Base-by-base conservation (phyloP, 2,329 filamentous ascomycete species). In the Stachybotrys chlorohalonatus region DNA sequence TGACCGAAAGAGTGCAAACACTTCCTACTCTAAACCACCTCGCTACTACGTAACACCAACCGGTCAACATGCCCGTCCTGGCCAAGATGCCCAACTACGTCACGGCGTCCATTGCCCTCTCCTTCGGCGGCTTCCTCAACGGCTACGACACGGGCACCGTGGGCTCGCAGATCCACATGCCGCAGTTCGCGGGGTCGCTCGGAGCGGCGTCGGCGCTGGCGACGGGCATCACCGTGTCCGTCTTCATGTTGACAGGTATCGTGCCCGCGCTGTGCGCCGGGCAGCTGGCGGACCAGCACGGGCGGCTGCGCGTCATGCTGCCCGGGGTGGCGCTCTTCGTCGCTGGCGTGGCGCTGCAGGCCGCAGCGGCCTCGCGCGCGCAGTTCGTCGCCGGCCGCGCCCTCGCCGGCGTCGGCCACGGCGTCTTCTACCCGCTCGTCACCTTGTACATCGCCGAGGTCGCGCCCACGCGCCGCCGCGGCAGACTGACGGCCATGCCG, bases 381-480 rank as follows among this genome's bases (percentile, higher is more conserved):
- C 77, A 81, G 67, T 79, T 86, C 48, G 67, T 85, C 39, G 67
- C 73, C 4, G 83, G 83, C 0, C 70, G 83, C 1, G 71, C 73
- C 0, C 60, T 86, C 5, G 76, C 73, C n/a, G 83, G 83, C 0
- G 61, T 84, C 11, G 84, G 84, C 0, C 76, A 85, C 59, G 82
- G 83, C 0, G 63, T 84, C 1, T 84, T 76, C 59, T 60, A 86
- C 5, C 75, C 76, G n/a, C 81, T 73, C n/a, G 64, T 81, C 30
- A 71, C 74, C 9, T 80, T 84, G 4, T 82, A 85, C 57, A 80
- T 85, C 31, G 79, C 78, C 55, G 83, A 86, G 63, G 82, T 86
- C 15, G 78, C 82, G 1, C 82, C 82, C 0, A 68, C 74, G 1
- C 68, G 66, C 5, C 65, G 70, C 5, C 68, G 83, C 31, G 82